Percentiles rank a stretch among this genome's conserved stretches.
phyloP scores from a whole-genome alignment of 495 filamentous ascomycete genomes.

The Cairneyella variabilis region DNA sequence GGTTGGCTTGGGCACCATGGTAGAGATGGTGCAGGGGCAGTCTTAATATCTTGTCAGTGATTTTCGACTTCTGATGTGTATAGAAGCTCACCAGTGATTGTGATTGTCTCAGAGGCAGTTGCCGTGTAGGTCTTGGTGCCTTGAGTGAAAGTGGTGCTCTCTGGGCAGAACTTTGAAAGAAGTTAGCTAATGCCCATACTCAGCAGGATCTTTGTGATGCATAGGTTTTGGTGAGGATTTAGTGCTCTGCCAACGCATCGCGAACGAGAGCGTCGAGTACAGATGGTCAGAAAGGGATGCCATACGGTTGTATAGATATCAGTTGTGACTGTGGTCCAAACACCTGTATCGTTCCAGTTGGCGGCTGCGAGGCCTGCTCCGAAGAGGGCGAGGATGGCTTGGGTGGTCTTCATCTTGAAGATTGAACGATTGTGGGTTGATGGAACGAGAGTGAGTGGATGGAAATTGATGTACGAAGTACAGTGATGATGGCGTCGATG shows the following conservation, averaged over 20 bases:
- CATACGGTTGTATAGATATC: constrained; percentile 1
- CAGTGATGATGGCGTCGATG: neutral
- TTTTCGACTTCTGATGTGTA: neutral
- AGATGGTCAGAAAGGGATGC: neutral
- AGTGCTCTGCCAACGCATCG: neutral
- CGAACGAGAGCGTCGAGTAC: neutral
- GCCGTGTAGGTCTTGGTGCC: constrained; percentile 25
- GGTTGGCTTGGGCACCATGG: constrained; percentile 19
- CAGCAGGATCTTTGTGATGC: no score
- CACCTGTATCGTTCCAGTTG: constrained; percentile 26
- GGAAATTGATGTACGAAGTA: neutral
- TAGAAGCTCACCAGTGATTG: constrained; percentile 28
- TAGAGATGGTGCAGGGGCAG: constrained; percentile 38
- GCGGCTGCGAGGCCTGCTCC: constrained; percentile 35
- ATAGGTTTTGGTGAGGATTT: neutral
- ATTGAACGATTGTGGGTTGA: constrained; percentile 18
- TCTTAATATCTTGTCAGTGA: constrained; percentile 10
- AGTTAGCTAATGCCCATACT: constrained; percentile 58
- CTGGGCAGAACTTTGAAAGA: constrained; percentile 40
- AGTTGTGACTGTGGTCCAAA: constrained; percentile 41
- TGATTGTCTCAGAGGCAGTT: constrained; percentile 31
- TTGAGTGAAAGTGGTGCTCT: constrained; percentile 23
- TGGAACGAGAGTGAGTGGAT: constrained; percentile 14
- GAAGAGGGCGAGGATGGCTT: constrained; percentile 32
- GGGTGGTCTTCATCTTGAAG: constrained; percentile 35